Conservation (phyloP, 2,329 filamentous ascomycete genomes). For the Colletotrichum neosansevieriae region DNA sequence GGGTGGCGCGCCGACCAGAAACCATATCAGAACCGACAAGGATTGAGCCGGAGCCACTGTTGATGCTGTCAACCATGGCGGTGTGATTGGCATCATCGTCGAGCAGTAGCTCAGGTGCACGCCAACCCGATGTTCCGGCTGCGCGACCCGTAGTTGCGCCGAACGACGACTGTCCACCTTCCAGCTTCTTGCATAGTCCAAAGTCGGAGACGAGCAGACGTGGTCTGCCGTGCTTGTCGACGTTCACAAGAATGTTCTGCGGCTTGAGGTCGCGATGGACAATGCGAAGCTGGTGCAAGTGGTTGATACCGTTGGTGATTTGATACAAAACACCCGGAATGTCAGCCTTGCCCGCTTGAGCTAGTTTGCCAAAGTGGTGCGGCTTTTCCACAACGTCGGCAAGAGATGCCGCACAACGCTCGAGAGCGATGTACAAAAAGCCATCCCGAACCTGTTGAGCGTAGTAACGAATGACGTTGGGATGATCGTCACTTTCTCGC, state of each 20-base stretch:
- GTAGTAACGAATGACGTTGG: constrained; percentile 97
- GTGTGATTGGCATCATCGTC: constrained; percentile 76
- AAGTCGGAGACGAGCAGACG: constrained; percentile 98
- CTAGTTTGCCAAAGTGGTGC: constrained; percentile 73
- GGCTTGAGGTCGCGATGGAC: constrained; percentile 98
- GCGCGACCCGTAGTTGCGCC: constrained; percentile 94
- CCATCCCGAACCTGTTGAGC: constrained; percentile 89
- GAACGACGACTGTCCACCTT: constrained; percentile 93
- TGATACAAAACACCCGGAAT: constrained; percentile 86
- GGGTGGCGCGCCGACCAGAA: constrained; percentile 84
- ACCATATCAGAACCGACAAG: constrained; percentile 68
- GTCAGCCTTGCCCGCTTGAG: constrained; percentile 79
- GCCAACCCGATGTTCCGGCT: constrained; percentile 94
- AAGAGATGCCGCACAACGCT: constrained; percentile 92
- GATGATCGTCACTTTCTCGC: constrained; percentile 93
- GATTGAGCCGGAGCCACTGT: constrained; percentile 72
- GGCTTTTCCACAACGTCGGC: constrained; percentile 90
- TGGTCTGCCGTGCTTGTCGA: constrained; percentile 76
- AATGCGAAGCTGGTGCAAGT: constrained; percentile 91
- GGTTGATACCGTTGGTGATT: constrained; percentile 88
- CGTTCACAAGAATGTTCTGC: constrained; percentile 92
- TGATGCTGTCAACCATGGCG: constrained; percentile 64
- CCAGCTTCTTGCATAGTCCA: constrained; percentile 95
- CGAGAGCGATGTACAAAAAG: constrained; percentile 96
- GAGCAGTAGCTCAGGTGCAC: constrained; percentile 90